Conservation (phyloP, 129 eudicot species). For the Flaveria bidentis region DNA sequence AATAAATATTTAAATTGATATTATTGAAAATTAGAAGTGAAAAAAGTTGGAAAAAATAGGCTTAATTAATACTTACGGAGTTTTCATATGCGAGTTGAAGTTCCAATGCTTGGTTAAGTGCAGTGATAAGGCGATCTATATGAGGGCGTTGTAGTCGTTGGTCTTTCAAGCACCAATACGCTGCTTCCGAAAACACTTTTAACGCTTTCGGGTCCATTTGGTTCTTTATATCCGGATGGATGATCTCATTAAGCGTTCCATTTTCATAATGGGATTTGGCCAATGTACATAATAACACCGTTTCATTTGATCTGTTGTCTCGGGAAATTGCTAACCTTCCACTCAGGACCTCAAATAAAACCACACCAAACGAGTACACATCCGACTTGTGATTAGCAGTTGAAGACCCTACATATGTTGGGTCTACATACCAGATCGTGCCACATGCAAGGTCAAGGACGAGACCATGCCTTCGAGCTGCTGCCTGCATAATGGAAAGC, state of each 20-base stretch:
- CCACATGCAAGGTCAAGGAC: neutral
- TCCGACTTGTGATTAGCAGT: too few species aligned
- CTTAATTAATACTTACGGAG: neutral
- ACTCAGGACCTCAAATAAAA: too few species aligned
- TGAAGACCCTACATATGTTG: neutral
- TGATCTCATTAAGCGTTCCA: neutral
- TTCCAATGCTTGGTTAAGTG: neutral
- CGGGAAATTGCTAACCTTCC: too few species aligned
- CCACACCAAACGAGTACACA: too few species aligned
- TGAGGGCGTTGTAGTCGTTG: conserved; percentile 1
- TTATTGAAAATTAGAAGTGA: too few species aligned
- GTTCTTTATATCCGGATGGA: neutral
- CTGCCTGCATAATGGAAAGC: neutral
- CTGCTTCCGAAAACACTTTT: neutral
- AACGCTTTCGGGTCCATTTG: neutral
- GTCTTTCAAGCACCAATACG: neutral
- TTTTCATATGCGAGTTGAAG: neutral
- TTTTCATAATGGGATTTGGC: neutral
- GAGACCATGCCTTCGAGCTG: neutral
- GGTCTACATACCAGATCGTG: neutral
- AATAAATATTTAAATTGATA: neutral
- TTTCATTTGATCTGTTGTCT: too few species aligned
- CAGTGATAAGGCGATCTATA: neutral
- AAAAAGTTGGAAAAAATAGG: neutral
- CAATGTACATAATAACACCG: neutral